Percentiles rank a stretch among this genome's conserved stretches.
Conservation (phyloP, 495 filamentous ascomycete genomes). For the Penicillium psychrofluorescens region DNA sequence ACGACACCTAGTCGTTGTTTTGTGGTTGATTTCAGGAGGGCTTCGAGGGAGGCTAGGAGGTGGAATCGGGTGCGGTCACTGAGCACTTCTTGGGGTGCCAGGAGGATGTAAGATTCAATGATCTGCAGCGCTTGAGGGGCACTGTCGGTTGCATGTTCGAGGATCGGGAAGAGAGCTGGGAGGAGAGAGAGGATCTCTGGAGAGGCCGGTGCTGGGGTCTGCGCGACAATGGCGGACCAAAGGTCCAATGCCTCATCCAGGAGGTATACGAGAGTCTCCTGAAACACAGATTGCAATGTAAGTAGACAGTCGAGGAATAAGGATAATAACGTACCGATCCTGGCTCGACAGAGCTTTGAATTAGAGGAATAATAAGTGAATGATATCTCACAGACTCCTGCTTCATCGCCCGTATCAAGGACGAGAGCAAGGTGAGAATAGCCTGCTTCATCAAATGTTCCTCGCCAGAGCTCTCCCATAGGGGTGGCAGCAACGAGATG, state of each 20-base stretch:
- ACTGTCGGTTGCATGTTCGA: conserved; percentile 62
- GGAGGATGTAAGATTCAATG: conserved; percentile 69
- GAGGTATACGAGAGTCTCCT: conserved; percentile 73
- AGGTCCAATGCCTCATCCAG: conserved; percentile 89
- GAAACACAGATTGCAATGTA: background rate
- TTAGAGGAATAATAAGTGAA: conserved; percentile 65
- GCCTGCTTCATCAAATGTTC: conserved; percentile 88
- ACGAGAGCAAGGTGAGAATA: conserved; percentile 73
- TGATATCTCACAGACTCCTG: conserved; percentile 66
- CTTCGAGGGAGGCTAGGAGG: conserved; percentile 50
- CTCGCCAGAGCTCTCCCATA: conserved; percentile 77
- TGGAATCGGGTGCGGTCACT: conserved; percentile 51
- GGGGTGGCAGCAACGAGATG: conserved; percentile 65
- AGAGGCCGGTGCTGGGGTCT: conserved; percentile 59
- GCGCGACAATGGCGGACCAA: conserved; percentile 68
- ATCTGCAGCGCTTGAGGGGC: conserved; percentile 65
- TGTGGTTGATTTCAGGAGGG: conserved; percentile 46
- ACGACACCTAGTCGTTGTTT: conserved; percentile 60
- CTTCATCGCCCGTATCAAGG: conserved; percentile 73
- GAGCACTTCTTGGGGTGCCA: conserved; percentile 71
- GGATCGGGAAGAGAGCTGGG: conserved; percentile 59
- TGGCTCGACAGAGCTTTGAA: conserved; percentile 68
- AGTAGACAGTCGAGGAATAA: background rate
- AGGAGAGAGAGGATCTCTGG: conserved; percentile 60
- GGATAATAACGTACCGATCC: conserved; percentile 48